Percentiles rank a stretch among this genome's conserved stretches.
Evolutionary conservation across 345 rosid species (phyloP).

Genomic region (Eucalyptus sideroxylon): DNA sequence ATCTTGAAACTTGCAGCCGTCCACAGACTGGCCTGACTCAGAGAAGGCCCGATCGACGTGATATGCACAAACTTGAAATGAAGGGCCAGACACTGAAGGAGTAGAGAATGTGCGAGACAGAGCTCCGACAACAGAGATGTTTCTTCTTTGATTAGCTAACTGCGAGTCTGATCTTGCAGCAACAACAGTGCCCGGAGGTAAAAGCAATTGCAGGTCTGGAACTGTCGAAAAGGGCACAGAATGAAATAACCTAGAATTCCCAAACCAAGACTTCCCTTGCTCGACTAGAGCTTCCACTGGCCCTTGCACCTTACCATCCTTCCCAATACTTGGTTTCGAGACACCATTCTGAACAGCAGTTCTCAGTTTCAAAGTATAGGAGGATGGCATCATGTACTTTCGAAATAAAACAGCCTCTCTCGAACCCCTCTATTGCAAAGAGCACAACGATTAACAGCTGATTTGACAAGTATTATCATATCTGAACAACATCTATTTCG

Average conservation of each 20-base stretch:
- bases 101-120: slow-evolving; percentile 67
- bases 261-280: slow-evolving; percentile 38
- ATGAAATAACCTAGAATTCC: slow-evolving; percentile 44
- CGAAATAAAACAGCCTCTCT: not conserved
- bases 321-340: slow-evolving; percentile 15
- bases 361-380: slow-evolving; percentile 29
- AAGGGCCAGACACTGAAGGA: slow-evolving; percentile 87
- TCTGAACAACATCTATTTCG: not conserved
- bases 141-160: slow-evolving; percentile 41
- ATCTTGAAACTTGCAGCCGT: slow-evolving; percentile 5
- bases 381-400: slow-evolving; percentile 54
- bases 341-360: slow-evolving; percentile 39
- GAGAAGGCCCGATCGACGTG: slow-evolving; percentile 58
- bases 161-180: slow-evolving; percentile 48
- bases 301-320: slow-evolving; percentile 21
- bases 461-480: not conserved
- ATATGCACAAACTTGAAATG: slow-evolving; percentile 82
- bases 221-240: slow-evolving; percentile 19
- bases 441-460: not conserved
- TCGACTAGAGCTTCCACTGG: slow-evolving; percentile 37
- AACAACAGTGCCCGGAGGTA: slow-evolving; percentile 29
- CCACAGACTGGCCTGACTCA: slow-evolving; percentile 14
- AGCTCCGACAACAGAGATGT: slow-evolving; percentile 71
- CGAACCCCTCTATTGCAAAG: not conserved
- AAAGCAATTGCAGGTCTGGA: slow-evolving; percentile 28